Conservation (phyloP, 2,329 filamentous ascomycete species). For the Diplodia sapinea region DNA sequence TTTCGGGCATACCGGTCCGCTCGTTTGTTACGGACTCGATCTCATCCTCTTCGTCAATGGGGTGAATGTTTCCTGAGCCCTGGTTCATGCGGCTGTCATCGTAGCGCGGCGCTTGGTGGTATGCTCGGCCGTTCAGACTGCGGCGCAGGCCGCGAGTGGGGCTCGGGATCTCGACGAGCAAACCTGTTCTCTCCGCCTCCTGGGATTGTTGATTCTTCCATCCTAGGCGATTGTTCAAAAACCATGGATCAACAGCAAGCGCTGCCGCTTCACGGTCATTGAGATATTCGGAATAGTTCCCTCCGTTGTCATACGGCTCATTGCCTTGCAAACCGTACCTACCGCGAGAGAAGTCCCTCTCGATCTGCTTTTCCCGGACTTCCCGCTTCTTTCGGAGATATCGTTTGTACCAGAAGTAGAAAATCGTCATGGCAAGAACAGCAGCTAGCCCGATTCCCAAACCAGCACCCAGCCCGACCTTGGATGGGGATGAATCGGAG, state of each 20-base stretch:
- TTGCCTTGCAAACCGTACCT: conserved; percentile 50
- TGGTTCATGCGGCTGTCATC: conserved; percentile 57
- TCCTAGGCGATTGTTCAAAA: conserved; percentile 36
- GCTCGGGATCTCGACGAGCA: conserved; percentile 56
- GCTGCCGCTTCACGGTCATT: conserved; percentile 27
- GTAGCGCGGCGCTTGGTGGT: conserved; percentile 49
- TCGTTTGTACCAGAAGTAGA: conserved; percentile 56
- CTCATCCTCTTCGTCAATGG: conserved; percentile 68
- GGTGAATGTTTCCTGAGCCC: conserved; percentile 63
- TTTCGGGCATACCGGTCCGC: conserved; percentile 35
- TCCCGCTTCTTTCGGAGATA: conserved; percentile 50
- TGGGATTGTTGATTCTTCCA: conserved; percentile 42
- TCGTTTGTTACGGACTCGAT: conserved; percentile 53
- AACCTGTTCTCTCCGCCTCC: conserved; percentile 54
- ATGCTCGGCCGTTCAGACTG: conserved; percentile 44
- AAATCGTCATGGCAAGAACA: conserved; percentile 49
- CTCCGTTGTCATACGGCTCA: conserved; percentile 6
- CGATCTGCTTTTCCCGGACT: conserved; percentile 60
- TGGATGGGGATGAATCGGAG: conserved; percentile 48
- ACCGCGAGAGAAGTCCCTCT: conserved; percentile 56
- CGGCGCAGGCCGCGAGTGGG: conserved; percentile 56
- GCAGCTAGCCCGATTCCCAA: conserved; percentile 53
- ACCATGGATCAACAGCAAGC: conserved; percentile 24
- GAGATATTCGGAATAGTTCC: conserved; percentile 10
- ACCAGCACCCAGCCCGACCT: conserved; percentile 54